Base-by-base conservation (phyloP, 2,329 filamentous ascomycete genomes). In the Cadophora gregata region DNA sequence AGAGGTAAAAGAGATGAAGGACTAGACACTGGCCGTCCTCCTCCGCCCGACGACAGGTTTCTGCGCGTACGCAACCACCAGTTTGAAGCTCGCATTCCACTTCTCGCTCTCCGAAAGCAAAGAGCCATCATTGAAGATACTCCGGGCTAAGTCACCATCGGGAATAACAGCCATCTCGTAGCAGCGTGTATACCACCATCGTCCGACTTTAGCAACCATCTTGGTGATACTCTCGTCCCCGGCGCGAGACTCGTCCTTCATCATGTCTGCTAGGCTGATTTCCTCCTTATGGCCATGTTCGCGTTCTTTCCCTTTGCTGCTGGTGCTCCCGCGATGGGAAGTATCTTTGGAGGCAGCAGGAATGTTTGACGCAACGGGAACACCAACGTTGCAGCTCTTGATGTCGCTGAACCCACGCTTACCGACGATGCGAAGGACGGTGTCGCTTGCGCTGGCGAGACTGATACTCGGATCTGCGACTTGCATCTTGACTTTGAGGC, bases 131-230 rank as follows among this genome's bases (percentile, higher is more conserved):
- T 84, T 85, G 90, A 94, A 98, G 71, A 98, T 92, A 77, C 91
- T 90, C 67, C 79, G 21, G 1, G 51, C 58, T 86, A 82, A 71
- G 59, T 83, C 73, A 36, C 81, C 77, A 67, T 84, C 79, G 21
- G 63, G 31, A 67, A 86, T 78, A 9, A 89, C 82, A 4, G 86
- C 84, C 65, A 85, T 87, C 79, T 97, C 95, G 77, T 97, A 98
- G 81, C 95, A 97, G 62, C 91, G 88, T 10, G 88, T 92, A 79
- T 97, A 98, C 96, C 96, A 99, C 93, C 95, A 98, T 51, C 96
- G 86, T 1, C 93, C 95, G 12, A 98, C 95, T 69, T 89, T 90
- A 19, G 93, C 91, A 25, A 98, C 93, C 84, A 97, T 97, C 75
- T 93, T 94, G 16, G 93, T 93, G 75, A 98, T 97, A 71, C 88